Percentiles rank a stretch among this genome's conserved stretches.
These are phyloP conservation scores for Podaxis sp. DNA, from an alignment of 768 basidiomycete genomes.

Conservation along the genomic window DNA sequence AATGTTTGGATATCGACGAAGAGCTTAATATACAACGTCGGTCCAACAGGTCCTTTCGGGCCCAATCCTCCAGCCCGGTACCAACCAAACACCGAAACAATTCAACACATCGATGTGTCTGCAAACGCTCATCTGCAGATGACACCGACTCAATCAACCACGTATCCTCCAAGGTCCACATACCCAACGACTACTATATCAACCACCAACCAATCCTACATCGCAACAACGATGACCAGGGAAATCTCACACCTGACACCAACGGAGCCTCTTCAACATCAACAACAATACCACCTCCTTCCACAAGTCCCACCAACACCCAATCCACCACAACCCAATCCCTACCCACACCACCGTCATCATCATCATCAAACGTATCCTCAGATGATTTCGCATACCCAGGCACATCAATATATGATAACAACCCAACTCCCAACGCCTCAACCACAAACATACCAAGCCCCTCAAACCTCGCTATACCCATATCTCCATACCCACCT, in stretches of 20 bases:
- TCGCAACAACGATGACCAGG: constrained; percentile 5
- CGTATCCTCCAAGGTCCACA: constrained; percentile 27
- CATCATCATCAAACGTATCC: constrained; percentile 18
- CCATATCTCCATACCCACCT: constrained; percentile 41
- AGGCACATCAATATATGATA: constrained; percentile 15
- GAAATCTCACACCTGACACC: constrained; percentile 13
- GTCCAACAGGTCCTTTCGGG: constrained; percentile 18
- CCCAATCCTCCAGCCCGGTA: constrained; percentile 13
- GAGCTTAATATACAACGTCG: constrained; percentile 51
- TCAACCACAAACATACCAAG: constrained; percentile 21
- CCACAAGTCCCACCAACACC: constrained; percentile 13
- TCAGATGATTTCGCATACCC: constrained; percentile 13
- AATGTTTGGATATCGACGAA: constrained; percentile 55
- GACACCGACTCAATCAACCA: constrained; percentile 11
- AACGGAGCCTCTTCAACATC: constrained; percentile 7
- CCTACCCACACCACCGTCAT: constrained; percentile 26
- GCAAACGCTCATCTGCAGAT: constrained; percentile 27
- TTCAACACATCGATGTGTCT: constrained; percentile 5
- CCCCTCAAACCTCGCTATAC: constrained; percentile 16
- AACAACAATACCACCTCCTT: constrained; percentile 19
- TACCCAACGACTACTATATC: constrained; percentile 34
- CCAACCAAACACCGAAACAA: constrained; percentile 1
- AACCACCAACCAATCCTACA: constrained; percentile 13
- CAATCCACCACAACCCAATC: constrained; percentile 25
- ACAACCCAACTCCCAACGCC: constrained; percentile 15